Conservation (phyloP, 345 rosid genomes). For the Viola odorata region DNA sequence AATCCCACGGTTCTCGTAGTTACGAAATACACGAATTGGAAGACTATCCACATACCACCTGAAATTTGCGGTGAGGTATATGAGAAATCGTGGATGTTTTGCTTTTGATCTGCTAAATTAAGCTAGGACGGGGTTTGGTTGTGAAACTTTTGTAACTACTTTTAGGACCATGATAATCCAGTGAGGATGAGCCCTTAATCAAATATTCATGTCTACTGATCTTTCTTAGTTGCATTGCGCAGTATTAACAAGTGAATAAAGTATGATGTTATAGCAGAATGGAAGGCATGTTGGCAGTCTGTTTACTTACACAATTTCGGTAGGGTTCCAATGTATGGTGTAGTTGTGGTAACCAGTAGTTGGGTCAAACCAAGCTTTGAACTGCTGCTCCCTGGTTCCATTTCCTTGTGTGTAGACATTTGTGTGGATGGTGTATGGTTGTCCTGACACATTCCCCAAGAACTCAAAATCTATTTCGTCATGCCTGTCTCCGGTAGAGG, state of each 20-base stretch:
- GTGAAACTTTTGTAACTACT: too few relatives aligned
- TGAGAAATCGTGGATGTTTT: neutral
- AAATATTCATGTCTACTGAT: too few relatives aligned
- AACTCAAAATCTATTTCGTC: slow-evolving; percentile 77
- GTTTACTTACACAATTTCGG: slow-evolving; percentile 49
- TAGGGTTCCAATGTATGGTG: slow-evolving; percentile 72
- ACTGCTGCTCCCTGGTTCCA: slow-evolving; percentile 62
- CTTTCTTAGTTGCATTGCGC: too few relatives aligned
- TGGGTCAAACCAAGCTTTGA: slow-evolving; percentile 54
- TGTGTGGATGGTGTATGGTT: slow-evolving; percentile 67
- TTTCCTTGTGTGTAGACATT: slow-evolving; percentile 57
- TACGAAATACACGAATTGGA: slow-evolving; percentile 52
- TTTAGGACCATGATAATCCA: too few relatives aligned
- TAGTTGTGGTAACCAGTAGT: slow-evolving; percentile 69
- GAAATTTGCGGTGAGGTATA: slow-evolving; percentile 14
- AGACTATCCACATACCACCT: slow-evolving; percentile 62
- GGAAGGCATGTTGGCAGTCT: neutral
- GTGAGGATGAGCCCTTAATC: too few relatives aligned
- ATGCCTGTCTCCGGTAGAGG: slow-evolving; percentile 51
- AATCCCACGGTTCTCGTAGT: slow-evolving; percentile 49
- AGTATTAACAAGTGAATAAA: too few relatives aligned
- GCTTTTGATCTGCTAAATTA: too few relatives aligned
- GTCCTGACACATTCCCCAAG: slow-evolving; percentile 61
- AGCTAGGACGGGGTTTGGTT: too few relatives aligned
- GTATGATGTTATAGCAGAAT: too few relatives aligned